Percentiles rank a stretch among this genome's conserved stretches.
Conservation (phyloP, 2,329 filamentous ascomycete genomes). For the Aspergillus sp. region DNA sequence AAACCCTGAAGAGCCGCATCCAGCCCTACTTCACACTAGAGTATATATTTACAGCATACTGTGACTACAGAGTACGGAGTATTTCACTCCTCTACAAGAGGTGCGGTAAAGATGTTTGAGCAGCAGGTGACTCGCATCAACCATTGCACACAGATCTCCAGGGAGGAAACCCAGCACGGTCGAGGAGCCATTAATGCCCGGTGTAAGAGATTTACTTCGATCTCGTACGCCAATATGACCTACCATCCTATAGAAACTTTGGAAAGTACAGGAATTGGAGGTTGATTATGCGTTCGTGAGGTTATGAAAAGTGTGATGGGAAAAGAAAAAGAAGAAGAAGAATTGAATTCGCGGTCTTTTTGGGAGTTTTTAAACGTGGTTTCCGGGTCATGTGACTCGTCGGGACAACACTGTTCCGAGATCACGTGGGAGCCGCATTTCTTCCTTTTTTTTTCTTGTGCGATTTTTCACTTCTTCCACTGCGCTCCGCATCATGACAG, state of each 20-base stretch:
- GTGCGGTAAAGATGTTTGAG: conserved; percentile 24
- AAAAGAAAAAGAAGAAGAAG: conserved; percentile 18
- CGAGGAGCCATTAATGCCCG: conserved; percentile 25
- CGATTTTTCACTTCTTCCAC: conserved; percentile 1
- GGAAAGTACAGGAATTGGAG: conserved; percentile 30
- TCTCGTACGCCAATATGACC: conserved; percentile 45
- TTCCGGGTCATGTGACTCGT: conserved; percentile 7
- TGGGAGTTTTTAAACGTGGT: too few species aligned
- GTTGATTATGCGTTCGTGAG: conserved; percentile 43
- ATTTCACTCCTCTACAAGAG: not conserved
- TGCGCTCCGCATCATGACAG: not conserved
- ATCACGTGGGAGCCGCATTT: not conserved
- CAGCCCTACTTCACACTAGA: not conserved
- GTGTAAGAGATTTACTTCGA: conserved; percentile 11
- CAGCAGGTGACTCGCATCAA: conserved; percentile 31
- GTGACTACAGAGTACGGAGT: conserved; percentile 9
- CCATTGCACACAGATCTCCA: conserved; percentile 21
- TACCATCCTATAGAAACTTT: conserved; percentile 32
- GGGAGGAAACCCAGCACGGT: conserved; percentile 22
- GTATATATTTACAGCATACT: not conserved
- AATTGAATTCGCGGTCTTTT: not conserved
- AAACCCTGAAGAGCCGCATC: too few species aligned
- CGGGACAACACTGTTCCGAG: not conserved
- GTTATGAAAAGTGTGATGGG: conserved; percentile 33
- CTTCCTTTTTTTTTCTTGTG: conserved; percentile 1